A percentile compares a stretch with the other conserved stretches of the same genome.
Evolutionary conservation across 345 rosid species (phyloP).

Genomic region (Dovyalis caffra): DNA sequence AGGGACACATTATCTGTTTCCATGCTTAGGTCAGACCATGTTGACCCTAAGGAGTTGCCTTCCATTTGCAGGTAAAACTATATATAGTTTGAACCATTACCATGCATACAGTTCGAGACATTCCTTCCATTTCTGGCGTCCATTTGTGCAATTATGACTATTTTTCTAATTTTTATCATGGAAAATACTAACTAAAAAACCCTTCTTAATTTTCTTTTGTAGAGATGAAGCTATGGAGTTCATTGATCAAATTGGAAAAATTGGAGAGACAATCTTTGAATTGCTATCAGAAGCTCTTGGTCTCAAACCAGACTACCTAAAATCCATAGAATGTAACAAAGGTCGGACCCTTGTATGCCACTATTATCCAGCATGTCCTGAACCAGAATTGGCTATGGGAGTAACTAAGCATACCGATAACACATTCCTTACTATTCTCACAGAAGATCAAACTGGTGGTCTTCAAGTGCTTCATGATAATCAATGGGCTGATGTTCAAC

Average conservation of each 20-base stretch:
- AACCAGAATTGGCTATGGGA: conserved; percentile 18
- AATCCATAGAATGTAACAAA: conserved; percentile 8
- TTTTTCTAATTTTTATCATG: neutral
- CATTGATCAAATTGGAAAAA: neutral
- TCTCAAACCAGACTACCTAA: conserved; percentile 21
- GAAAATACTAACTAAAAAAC: no score
- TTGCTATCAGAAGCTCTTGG: conserved; percentile 25
- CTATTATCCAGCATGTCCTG: conserved; percentile 19
- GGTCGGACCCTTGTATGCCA: no score
- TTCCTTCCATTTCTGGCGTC: no score
- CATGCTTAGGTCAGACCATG: no score
- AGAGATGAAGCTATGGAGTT: conserved; percentile 3
- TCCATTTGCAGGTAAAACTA: no score
- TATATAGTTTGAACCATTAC: no score
- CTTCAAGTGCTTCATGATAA: conserved; percentile 19
- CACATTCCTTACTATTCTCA: conserved; percentile 19
- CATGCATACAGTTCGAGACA: no score
- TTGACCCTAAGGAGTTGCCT: no score
- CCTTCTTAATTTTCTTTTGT: neutral
- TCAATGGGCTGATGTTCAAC: neutral
- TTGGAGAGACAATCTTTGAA: conserved; percentile 1
- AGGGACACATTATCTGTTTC: no score
- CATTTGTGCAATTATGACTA: neutral
- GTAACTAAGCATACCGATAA: conserved; percentile 7
- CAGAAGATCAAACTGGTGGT: conserved; percentile 19